Percentiles rank a stretch among this genome's conserved stretches.
These are phyloP conservation scores for Phytophthora fragariae DNA, from an alignment of 352 stramenopile genomes.

Conservation along the genomic window DNA sequence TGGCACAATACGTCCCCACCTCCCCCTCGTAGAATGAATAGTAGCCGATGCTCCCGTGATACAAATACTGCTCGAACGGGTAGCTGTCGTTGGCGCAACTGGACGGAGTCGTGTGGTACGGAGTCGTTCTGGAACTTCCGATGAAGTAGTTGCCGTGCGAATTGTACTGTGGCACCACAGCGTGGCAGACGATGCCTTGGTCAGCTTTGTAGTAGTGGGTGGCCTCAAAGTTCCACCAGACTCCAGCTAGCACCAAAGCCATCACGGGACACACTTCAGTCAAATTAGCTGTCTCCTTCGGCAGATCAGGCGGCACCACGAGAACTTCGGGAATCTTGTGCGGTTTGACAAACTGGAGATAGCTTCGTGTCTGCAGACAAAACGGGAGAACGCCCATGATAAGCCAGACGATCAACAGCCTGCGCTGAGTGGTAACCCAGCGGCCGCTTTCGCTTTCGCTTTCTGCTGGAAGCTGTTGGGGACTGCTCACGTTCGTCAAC, in stretches of 20 bases:
- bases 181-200: constrained; percentile 22
- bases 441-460: neutral
- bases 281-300: constrained; percentile 13
- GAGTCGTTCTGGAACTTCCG: neutral
- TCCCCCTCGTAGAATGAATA: constrained; percentile 35
- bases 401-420: constrained; percentile 3
- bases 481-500: neutral
- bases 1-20: constrained; percentile 26
- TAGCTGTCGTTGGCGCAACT: constrained; percentile 25
- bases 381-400: constrained; percentile 19
- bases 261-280: constrained; percentile 11
- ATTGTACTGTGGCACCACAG: constrained; percentile 37
- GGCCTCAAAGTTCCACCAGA: constrained; percentile 31
- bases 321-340: constrained; percentile 26
- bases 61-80: constrained; percentile 31
- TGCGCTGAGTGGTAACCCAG: neutral
- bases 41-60: constrained; percentile 39
- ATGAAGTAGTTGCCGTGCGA: constrained; percentile 34
- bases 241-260: constrained; percentile 11
- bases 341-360: constrained; percentile 28
- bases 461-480: neutral
- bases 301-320: constrained; percentile 1
- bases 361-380: constrained; percentile 32
- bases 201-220: constrained; percentile 27
- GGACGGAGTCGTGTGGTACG: constrained; percentile 11